Base-by-base conservation (phyloP, 352 stramenopile species). In the Pelagophyceae sp. region DNA sequence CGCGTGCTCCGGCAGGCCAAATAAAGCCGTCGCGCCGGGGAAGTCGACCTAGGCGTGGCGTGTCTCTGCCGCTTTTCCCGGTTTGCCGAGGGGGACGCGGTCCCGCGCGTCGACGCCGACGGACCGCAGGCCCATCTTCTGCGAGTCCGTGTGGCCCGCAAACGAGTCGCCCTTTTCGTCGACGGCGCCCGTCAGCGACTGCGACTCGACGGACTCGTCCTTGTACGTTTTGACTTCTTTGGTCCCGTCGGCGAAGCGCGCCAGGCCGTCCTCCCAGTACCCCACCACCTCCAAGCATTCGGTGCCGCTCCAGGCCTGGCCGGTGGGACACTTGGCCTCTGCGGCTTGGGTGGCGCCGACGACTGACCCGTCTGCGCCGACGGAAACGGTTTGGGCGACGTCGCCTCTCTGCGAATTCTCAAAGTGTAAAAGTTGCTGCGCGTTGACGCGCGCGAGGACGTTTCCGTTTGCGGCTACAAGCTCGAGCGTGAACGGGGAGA, bases 1-100 rank as follows among this genome's bases (percentile, higher is more conserved):
- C 19, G 96, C 95, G 86, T 99, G 96, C 81, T 99, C 95, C 0
- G 96, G 95, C 71, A 99, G 91, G 65, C 96, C 96, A 83, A 97
- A 99, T 5, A 98, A 80, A 61, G 93, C 87, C 0, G 77, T 84
- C 0, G 88, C 89, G 45, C 77, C 75, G 31, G 90, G 89, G 85
- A 99, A 99, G 38, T 84, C 87, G 51, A 99, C 89, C n/a, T n/a
- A n/a, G n/a, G n/a, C n/a, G n/a, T n/a, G n/a, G n/a, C n/a, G n/a
- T n/a, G n/a, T n/a, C n/a, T n/a, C n/a, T n/a, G n/a, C n/a, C n/a
- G n/a, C n/a, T n/a, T n/a, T n/a, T n/a, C n/a, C n/a, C n/a, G n/a
- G n/a, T n/a, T n/a, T n/a, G n/a, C n/a, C n/a, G n/a, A n/a, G n/a
- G n/a, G n/a, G n/a, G n/a, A n/a, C n/a, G n/a, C n/a, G n/a, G n/a